Conservation (phyloP, 106 monocot species). For the Hemerocallis citrina region DNA sequence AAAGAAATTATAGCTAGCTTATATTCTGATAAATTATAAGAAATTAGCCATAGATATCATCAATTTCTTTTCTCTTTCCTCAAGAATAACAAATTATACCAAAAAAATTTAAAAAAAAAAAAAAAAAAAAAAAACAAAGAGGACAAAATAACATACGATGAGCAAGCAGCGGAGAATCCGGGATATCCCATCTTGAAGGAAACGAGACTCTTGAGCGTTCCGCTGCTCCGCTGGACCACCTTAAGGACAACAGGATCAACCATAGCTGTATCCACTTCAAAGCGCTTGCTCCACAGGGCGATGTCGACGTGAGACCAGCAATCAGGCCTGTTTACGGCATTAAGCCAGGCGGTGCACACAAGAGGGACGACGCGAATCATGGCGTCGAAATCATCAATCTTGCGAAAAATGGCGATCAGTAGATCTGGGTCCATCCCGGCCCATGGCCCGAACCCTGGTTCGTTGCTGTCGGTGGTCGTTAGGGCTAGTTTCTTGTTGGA, state of each 20-base stretch:
- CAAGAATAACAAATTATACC: neutral
- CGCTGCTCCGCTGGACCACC: neutral
- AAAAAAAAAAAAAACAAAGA: neutral
- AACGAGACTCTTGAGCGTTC: neutral
- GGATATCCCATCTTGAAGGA: neutral
- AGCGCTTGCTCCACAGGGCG: neutral
- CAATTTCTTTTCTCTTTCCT: too few relatives aligned
- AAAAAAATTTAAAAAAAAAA: neutral
- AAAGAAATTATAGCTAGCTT: too few relatives aligned
- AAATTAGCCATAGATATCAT: too few relatives aligned
- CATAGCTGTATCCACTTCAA: too few relatives aligned
- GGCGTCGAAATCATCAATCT: neutral
- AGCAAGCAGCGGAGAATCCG: conserved; percentile 1
- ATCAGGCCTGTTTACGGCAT: neutral
- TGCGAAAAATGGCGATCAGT: neutral
- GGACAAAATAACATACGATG: neutral
- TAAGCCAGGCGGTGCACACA: neutral
- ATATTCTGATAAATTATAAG: too few relatives aligned
- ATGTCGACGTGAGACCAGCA: neutral
- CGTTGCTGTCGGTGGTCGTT: too few relatives aligned
- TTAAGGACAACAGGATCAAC: neutral
- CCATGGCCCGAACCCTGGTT: neutral
- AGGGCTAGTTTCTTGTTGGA: too few relatives aligned
- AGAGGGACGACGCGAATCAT: neutral
- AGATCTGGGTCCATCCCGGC: neutral